Percentiles rank a stretch among this genome's conserved stretches.
These are phyloP conservation scores for Lactifluus subvellereus DNA, from an alignment of 768 basidiomycete genomes.

Conservation along the genomic window DNA sequence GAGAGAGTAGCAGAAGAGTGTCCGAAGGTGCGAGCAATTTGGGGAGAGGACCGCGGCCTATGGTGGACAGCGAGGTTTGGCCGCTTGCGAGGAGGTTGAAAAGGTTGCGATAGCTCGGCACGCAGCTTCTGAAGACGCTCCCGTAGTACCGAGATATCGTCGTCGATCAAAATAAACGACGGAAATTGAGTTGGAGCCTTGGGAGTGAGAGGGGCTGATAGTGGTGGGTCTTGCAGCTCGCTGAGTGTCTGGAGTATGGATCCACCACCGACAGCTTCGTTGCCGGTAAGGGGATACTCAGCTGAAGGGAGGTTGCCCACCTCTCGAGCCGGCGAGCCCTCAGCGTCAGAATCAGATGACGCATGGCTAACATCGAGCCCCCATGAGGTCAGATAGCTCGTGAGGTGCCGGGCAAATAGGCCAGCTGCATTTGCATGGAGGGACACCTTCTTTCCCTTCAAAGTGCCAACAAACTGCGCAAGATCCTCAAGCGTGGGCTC, in stretches of 20 bases:
- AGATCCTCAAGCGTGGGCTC: constrained; percentile 84
- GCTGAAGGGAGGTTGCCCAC: constrained; percentile 7
- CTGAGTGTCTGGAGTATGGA: constrained; percentile 19
- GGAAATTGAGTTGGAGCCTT: constrained; percentile 28
- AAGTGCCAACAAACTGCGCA: constrained; percentile 66
- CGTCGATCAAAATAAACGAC: constrained; percentile 89
- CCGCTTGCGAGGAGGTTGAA: constrained; percentile 48
- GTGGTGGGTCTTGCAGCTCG: constrained; percentile 15
- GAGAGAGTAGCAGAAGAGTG: constrained; percentile 30
- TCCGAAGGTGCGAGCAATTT: constrained; percentile 56
- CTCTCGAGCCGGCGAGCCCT: constrained; percentile 32
- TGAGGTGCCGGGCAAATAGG: constrained; percentile 87
- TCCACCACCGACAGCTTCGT: constrained; percentile 14
- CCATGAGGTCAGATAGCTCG: constrained; percentile 91
- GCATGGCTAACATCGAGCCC: constrained; percentile 89
- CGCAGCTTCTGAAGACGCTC: constrained; percentile 66
- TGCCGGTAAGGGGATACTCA: not conserved
- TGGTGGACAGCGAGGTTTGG: constrained; percentile 64
- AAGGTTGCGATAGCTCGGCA: constrained; percentile 44
- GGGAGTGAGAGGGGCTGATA: constrained; percentile 19
- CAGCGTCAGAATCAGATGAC: constrained; percentile 51
- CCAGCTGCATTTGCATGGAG: constrained; percentile 84
- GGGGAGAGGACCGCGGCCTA: constrained; percentile 75
- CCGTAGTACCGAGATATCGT: constrained; percentile 76
- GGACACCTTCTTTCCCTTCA: constrained; percentile 78